Evolutionary conservation across 306 rosid species (phyloP).

Genomic region (Trifolium dubium): DNA sequence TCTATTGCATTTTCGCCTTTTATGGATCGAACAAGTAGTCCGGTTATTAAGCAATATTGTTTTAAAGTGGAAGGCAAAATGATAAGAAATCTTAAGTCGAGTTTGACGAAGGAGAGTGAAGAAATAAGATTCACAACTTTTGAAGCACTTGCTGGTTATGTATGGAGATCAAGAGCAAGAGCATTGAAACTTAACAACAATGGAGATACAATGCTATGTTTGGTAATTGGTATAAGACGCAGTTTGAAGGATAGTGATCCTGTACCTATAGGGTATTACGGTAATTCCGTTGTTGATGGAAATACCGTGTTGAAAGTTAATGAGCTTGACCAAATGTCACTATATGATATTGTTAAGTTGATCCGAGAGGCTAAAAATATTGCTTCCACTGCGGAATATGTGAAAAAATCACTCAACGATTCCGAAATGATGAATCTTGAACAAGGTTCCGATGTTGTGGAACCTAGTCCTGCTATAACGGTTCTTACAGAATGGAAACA

Average conservation of each 20-base stretch:
- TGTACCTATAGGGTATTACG: slow-evolving; percentile 55
- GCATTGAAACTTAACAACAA: slow-evolving; percentile 20
- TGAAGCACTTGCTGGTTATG: slow-evolving; percentile 44
- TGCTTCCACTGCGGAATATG: slow-evolving; percentile 5
- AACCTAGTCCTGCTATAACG: not conserved
- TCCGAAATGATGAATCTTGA: not conserved
- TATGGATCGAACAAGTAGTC: not conserved
- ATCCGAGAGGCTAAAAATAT: slow-evolving; percentile 29
- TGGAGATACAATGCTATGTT: not conserved
- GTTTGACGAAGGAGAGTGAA: slow-evolving; percentile 31
- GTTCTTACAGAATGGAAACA: slow-evolving; percentile 45
- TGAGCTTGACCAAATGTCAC: slow-evolving; percentile 31
- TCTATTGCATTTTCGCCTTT: slow-evolving; percentile 45
- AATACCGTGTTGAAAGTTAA: slow-evolving; percentile 25
- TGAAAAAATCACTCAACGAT: slow-evolving; percentile 6
- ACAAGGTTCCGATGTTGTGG: not conserved
- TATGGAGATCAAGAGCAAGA: slow-evolving; percentile 47
- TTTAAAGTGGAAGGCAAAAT: slow-evolving; percentile 6
- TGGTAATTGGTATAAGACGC: slow-evolving; percentile 36
- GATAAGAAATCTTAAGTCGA: slow-evolving; percentile 42
- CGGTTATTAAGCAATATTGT: slow-evolving; percentile 6
- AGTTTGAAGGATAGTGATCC: slow-evolving; percentile 33
- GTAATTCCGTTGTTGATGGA: slow-evolving; percentile 40
- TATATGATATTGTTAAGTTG: slow-evolving; percentile 31
- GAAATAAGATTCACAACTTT: slow-evolving; percentile 37